Percentiles rank a stretch among this genome's conserved stretches.
These are phyloP conservation scores for Pseudogymnoascus verrucosus DNA, from an alignment of 2,329 filamentous ascomycete species.

Conservation along the genomic window DNA sequence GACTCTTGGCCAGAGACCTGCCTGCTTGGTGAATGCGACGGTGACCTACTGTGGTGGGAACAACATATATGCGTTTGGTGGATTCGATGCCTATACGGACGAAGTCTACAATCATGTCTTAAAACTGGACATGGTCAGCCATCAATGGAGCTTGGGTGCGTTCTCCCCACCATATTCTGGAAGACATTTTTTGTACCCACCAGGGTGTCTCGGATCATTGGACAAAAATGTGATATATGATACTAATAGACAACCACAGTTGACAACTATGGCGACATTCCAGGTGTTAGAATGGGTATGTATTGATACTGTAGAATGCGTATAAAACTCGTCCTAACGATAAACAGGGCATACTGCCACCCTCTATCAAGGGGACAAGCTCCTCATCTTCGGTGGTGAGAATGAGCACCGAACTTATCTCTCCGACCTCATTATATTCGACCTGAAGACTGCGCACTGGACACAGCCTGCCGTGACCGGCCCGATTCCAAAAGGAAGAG, in stretches of 20 bases:
- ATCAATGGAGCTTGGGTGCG: constrained; percentile 70
- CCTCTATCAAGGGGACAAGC: constrained; percentile 84
- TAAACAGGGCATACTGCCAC: constrained; percentile 80
- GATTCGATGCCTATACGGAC: constrained; percentile 97
- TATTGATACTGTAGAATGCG: constrained; percentile 12
- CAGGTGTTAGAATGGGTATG: constrained; percentile 90
- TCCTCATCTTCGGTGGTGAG: constrained; percentile 96
- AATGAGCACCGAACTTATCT: constrained; percentile 96
- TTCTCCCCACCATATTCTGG: background rate
- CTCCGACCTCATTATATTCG: constrained; percentile 91
- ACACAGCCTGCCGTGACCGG: constrained; percentile 83
- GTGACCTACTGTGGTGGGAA: constrained; percentile 98
- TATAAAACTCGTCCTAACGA: constrained; percentile 9
- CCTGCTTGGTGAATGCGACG: constrained; percentile 93
- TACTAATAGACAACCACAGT: constrained; percentile 38
- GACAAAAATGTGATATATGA: background rate
- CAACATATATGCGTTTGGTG: constrained; percentile 95
- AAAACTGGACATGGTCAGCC: constrained; percentile 73
- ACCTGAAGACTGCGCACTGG: constrained; percentile 91
- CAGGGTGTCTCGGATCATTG: background rate
- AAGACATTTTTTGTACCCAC: constrained; percentile 3
- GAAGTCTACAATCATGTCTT: constrained; percentile 98
- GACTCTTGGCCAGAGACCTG: constrained; percentile 72
- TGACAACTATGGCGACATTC: constrained; percentile 97
- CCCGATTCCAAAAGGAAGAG: constrained; percentile 78